Evolutionary conservation across 176 grass and related monocot species (phyloP), one percentile per base, ranked within the genome.

Genomic region (Ampelocalamus luodianensis): DNA sequence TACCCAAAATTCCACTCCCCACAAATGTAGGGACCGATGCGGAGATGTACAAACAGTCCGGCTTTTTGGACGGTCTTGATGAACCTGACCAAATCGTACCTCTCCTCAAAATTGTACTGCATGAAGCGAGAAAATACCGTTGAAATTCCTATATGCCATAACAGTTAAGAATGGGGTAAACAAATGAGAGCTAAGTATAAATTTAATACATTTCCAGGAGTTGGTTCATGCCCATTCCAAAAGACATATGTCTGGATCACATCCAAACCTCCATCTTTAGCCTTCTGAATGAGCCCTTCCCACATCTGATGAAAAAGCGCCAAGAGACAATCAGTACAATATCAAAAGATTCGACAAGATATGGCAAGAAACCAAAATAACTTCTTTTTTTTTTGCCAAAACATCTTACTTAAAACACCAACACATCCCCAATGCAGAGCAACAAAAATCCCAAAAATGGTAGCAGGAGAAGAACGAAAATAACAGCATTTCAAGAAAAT

Each of bases 1-100:
- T 92, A 99, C 97, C 96, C 97, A 29, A 99, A 99, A 88, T 99
- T 99, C 97, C 97, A 99, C 85, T 99, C 97, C 84, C 93, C 97
- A 12, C 97, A 99, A 55, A 99, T 89, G 84, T 99, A 99, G 56
- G 97, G 97, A 54, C 97, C 97, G 76, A 99, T 91, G 77, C 97
- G 93, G 46, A 99, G 93, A 81, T 99, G 97, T 16, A 99, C 97
- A 90, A 92, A 96, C 66, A 99, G 26, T 58, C 93, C 97, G 61
- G 86, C 84, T 58, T 94, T 96, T 42, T 99, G 93, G 74, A 86
- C 90, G 56, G 92, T 99, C 84, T 96, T 96, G 58, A 99, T 71
- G 82, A 99, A 99, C 81, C 90, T 99, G 78, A 94, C 93, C 90
- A 99, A 73, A 94, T 99, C 93, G 91, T 96, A 99, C 84, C 93